Conservation (phyloP, 2,329 filamentous ascomycete species). For the Myriosclerotinia scirpicola region DNA sequence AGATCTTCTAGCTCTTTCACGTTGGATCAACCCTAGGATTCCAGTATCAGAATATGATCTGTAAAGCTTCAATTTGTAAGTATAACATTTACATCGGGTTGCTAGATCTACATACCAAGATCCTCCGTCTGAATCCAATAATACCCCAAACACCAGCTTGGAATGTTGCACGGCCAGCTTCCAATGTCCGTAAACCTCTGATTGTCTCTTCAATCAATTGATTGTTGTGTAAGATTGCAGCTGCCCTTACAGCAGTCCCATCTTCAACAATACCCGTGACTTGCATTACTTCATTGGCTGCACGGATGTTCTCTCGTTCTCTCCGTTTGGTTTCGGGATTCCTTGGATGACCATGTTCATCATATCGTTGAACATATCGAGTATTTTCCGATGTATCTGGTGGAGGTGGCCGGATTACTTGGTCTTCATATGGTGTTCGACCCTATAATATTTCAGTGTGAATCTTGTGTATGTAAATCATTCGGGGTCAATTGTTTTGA, state of each 20-base stretch:
- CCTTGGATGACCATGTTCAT: slow-evolving; percentile 39
- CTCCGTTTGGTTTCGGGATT: slow-evolving; percentile 40
- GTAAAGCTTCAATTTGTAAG: slow-evolving; percentile 36
- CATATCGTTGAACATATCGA: slow-evolving; percentile 35
- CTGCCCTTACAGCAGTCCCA: slow-evolving; percentile 32
- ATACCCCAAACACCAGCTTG: slow-evolving; percentile 41
- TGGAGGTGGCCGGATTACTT: slow-evolving; percentile 32
- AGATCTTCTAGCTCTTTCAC: slow-evolving; percentile 31
- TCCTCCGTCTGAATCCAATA: slow-evolving; percentile 38
- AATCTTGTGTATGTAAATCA: background rate
- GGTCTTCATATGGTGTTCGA: slow-evolving; percentile 40
- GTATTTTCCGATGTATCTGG: slow-evolving; percentile 23
- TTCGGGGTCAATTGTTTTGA: background rate
- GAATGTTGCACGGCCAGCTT: slow-evolving; percentile 34
- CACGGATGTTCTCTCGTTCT: slow-evolving; percentile 40
- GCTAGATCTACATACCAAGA: slow-evolving; percentile 33
- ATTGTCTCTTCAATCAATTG: slow-evolving; percentile 36
- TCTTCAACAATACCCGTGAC: slow-evolving; percentile 42
- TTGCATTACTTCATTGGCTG: slow-evolving; percentile 43
- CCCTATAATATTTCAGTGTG: slow-evolving; percentile 32
- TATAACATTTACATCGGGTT: background rate
- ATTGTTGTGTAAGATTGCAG: slow-evolving; percentile 27
- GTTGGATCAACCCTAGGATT: slow-evolving; percentile 34
- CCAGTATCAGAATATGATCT: slow-evolving; percentile 35
- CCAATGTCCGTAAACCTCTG: slow-evolving; percentile 37